Evolutionary conservation across 306 rosid genomes (phyloP).

Genomic region (Vigna angularis): DNA sequence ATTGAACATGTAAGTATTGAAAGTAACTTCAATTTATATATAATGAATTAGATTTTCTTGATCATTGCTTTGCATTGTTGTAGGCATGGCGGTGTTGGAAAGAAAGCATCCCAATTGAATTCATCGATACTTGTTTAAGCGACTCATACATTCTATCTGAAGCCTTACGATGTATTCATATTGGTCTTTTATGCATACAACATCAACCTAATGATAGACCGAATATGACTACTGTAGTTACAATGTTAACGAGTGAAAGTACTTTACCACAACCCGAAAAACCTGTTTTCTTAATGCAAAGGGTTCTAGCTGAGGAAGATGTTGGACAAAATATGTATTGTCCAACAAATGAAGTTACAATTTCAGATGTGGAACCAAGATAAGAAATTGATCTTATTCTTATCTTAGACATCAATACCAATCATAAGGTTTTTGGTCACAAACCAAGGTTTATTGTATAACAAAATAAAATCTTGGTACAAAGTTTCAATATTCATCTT

Average conservation of each 20-base stretch:
- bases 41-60: not conserved
- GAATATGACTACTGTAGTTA: conserved; percentile 18
- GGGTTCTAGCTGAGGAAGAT: not conserved
- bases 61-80: not conserved
- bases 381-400: not conserved
- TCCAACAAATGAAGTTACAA: not conserved
- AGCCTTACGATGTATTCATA: conserved; percentile 19
- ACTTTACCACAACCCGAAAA: conserved; percentile 12
- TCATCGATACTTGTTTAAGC: not conserved
- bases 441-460: not conserved
- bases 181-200: conserved; percentile 41
- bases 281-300: not conserved
- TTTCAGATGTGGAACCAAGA: not conserved
- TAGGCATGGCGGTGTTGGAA: conserved; percentile 39
- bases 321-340: not conserved
- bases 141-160: not conserved
- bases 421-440: not conserved
- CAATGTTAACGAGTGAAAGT: conserved; percentile 13
- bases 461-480: not conserved
- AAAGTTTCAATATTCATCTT: no score
- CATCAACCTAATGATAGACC: conserved; percentile 38
- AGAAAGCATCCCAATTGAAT: not conserved
- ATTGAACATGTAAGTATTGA: conserved; percentile 17
- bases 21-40: not conserved
- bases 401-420: not conserved